Base-by-base conservation (phyloP, 345 rosid genomes). In the Ceriops tagal region DNA sequence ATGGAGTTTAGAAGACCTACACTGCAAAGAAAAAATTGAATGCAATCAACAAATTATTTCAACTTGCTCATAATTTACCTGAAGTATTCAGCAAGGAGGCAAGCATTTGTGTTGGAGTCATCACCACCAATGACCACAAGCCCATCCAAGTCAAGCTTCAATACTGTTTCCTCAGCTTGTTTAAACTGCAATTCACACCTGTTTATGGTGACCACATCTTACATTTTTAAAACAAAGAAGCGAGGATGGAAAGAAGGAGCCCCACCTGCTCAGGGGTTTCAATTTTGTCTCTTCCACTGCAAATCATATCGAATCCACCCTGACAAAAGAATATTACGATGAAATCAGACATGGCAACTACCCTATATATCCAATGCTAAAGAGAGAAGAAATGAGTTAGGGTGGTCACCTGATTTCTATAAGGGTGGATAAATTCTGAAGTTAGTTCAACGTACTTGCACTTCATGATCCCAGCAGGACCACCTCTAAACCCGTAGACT, bases 281-380 rank as follows among this genome's bases (percentile, higher is more conserved):
- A 75, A 92, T 96, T 82, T 96, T 96, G 88, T 96, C 99, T 77
- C 98, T 90, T 58, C 98, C 97, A 86, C 99, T 96, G 84, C 96
- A 86, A 53, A 96, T 92, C 98, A 96, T 96, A 77, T 96, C 99
- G 67, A 96, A 96, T 64, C 99, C 99, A 81, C 99, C 98, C 99
- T 95, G 81, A 53, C 53, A 43, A 72, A 27, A 67, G 3, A 7
- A 1, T 63, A 56, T 6, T 13, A 66, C 6, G 61, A 67, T 5
- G 6, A 24, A 59, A 61, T 53, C 21, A 69, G 21, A 52, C 10
- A 37, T 13, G 7, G 16, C 18, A 4, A 11, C 22, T 56, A 10
- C 21, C 39, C 8, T 24, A 56, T 13, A 56, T 24, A 43, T 56
- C 26, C 30, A 20, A 21, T 30, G 9, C 28, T 21, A 56, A 56